phyloP scores from a whole-genome alignment of 768 basidiomycete species.

The Macrolepiota albuminosa region DNA sequence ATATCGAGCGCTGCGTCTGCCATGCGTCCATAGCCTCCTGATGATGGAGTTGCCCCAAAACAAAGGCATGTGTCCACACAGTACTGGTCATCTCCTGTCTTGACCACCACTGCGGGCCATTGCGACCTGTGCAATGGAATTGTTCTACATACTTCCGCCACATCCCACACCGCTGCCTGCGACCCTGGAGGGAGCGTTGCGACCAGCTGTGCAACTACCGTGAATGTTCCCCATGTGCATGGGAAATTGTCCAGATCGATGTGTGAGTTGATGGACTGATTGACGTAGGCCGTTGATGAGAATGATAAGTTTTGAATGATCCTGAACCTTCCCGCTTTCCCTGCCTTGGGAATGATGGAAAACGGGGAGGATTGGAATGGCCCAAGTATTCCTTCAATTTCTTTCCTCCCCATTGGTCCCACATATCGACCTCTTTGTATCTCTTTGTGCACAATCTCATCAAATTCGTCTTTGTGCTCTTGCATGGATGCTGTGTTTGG shows the following conservation, averaged over 20 bases:
- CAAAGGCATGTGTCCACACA: background rate
- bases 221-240: conserved; percentile 25
- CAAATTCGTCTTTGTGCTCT: background rate
- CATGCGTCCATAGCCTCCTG: background rate
- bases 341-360: conserved; percentile 21
- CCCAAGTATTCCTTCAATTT: conserved; percentile 18
- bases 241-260: conserved; percentile 25
- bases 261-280: conserved; percentile 14
- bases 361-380: conserved; percentile 27
- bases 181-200: conserved; percentile 11
- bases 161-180: conserved; percentile 4
- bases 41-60: background rate
- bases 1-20: conserved; percentile 14
- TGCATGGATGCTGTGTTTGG: no score
- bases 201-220: background rate
- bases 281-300: no score
- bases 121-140: conserved; percentile 4
- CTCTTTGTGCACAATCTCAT: conserved; percentile 8
- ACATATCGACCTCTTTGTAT: conserved; percentile 12
- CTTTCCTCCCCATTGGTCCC: conserved; percentile 11
- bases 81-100: background rate
- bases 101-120: conserved; percentile 10
- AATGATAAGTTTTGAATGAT: conserved; percentile 27
- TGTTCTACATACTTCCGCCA: conserved; percentile 12
- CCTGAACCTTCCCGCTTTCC: conserved; percentile 15